A percentile compares a stretch with the other conserved stretches of the same genome.
Conservation (phyloP, 495 filamentous ascomycete species). For the Tuber umbilicatum region DNA sequence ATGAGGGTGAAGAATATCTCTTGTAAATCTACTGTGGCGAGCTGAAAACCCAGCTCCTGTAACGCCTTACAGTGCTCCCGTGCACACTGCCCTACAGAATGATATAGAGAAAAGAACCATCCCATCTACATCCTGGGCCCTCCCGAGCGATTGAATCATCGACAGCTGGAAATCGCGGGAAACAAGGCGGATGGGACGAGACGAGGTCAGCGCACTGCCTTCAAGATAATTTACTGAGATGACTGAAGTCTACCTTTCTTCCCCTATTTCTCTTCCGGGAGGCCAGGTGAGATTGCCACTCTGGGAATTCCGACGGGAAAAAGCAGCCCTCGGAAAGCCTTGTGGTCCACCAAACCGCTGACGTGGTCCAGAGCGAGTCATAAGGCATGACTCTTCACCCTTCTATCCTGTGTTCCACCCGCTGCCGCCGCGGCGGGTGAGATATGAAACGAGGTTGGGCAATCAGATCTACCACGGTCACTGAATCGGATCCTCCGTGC, state of each 20-base stretch:
- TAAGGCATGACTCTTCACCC: not conserved
- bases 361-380: not conserved
- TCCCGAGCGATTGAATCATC: not conserved
- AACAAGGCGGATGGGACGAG: not conserved
- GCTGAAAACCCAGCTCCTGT: not conserved
- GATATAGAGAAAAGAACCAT: not conserved
- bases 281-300: not conserved
- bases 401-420: not conserved
- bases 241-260: not conserved
- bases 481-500: not conserved
- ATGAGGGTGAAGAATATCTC: not conserved
- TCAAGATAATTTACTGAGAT: not conserved
- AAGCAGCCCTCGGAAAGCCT: not conserved
- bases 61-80: not conserved
- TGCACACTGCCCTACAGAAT: not conserved
- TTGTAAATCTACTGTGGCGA: too few species aligned
- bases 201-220: not conserved
- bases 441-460: not conserved
- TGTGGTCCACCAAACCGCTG: not conserved
- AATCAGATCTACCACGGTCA: not conserved
- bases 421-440: not conserved
- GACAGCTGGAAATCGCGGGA: not conserved
- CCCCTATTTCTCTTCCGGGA: not conserved
- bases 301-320: not conserved
- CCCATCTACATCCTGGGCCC: not conserved